These are phyloP conservation scores for Scheffersomyces stambukii DNA, from an alignment of 1,139 yeast species.

Conservation along the genomic window DNA sequence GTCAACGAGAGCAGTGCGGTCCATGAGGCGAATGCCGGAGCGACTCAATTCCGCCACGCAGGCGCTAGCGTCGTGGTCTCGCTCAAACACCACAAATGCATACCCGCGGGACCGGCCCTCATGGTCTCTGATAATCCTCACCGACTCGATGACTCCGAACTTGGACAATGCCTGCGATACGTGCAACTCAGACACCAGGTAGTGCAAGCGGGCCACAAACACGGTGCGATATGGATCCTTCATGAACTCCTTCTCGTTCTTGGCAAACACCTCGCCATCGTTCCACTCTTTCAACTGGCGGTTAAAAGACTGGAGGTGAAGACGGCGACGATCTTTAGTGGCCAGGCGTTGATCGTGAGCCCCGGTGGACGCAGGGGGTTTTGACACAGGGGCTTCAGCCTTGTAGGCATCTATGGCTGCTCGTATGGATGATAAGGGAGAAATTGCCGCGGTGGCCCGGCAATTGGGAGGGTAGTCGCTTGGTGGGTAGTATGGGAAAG, in stretches of 20 bases:
- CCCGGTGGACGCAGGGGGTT: constrained; percentile 5
- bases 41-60: constrained; percentile 63
- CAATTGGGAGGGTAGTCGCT: constrained; percentile 50
- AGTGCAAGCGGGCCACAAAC: constrained; percentile 70
- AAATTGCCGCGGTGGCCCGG: constrained; percentile 47
- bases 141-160: constrained; percentile 68
- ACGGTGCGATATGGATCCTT: constrained; percentile 75
- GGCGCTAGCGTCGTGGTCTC: constrained; percentile 50
- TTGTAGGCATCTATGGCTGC: constrained; percentile 28
- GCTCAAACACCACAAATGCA: constrained; percentile 74
- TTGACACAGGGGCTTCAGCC: constrained; percentile 13
- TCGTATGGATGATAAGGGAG: constrained; percentile 48
- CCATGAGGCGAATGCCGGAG: constrained; percentile 33
- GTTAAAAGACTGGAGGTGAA: constrained; percentile 25
- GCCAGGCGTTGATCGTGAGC: constrained; percentile 11
- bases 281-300: constrained; percentile 41
- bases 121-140: constrained; percentile 62
- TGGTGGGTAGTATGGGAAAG: constrained; percentile 52
- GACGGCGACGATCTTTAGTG: constrained; percentile 18
- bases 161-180: constrained; percentile 57
- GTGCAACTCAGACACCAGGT: constrained; percentile 64
- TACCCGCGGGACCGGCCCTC: constrained; percentile 69
- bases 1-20: constrained; percentile 66
- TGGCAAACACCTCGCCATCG: constrained; percentile 47
- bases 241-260: constrained; percentile 53